These are phyloP conservation scores for Thielaviopsis musarum DNA, from an alignment of 2,329 filamentous ascomycete genomes.

Conservation along the genomic window DNA sequence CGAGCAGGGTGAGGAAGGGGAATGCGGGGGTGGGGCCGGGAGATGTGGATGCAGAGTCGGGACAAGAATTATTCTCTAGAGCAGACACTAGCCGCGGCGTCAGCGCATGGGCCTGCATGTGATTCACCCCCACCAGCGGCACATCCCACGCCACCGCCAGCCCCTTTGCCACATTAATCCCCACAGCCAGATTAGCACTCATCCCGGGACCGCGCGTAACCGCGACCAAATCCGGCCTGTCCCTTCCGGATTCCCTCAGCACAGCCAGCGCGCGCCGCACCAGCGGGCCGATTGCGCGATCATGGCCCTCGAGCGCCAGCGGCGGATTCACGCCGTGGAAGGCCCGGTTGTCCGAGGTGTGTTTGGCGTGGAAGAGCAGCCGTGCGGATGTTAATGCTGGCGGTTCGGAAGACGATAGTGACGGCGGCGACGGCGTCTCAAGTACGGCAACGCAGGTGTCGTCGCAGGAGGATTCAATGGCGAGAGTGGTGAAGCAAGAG, in stretches of 20 bases:
- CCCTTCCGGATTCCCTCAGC: constrained; percentile 13
- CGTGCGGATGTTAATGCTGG: constrained; percentile 23
- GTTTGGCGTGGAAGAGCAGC: constrained; percentile 63
- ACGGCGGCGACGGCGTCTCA: constrained; percentile 17
- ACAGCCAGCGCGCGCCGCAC: constrained; percentile 43
- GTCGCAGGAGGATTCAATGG: constrained; percentile 78
- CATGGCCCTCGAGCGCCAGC: constrained; percentile 59
- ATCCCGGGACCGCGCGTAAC: constrained; percentile 87
- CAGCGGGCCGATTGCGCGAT: constrained; percentile 49
- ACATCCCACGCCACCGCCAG: constrained; percentile 68
- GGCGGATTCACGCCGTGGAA: constrained; percentile 70
- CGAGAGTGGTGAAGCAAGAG: constrained; percentile 36
- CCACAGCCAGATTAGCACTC: constrained; percentile 58
- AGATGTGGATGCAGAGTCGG: background rate
- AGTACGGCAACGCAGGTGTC: constrained; percentile 82
- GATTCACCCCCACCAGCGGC: constrained; percentile 73
- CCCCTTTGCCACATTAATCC: constrained; percentile 73
- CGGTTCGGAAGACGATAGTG: background rate
- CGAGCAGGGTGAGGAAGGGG: constrained; percentile 75
- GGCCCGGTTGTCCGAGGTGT: constrained; percentile 61
- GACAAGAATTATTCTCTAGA: constrained; percentile 20
- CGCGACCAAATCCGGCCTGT: constrained; percentile 63
- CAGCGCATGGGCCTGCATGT: constrained; percentile 93
- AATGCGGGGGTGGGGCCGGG: constrained; percentile 35
- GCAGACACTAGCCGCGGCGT: constrained; percentile 64